Evolutionary conservation across 208 protist species (phyloP).

Genomic region (Acanthamoeba lenticulata): DNA sequence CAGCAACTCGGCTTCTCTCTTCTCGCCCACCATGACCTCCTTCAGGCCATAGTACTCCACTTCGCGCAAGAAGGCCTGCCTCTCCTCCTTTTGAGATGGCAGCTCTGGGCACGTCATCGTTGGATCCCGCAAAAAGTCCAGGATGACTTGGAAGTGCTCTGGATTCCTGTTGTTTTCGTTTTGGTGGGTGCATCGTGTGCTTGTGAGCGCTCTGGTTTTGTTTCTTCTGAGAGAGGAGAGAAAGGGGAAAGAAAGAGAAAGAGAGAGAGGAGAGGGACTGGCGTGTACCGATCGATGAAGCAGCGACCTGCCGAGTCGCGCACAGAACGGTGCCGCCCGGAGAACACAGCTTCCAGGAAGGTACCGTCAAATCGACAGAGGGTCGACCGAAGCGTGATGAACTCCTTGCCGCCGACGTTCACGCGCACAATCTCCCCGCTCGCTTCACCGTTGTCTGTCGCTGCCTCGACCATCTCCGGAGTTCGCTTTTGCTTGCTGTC

Average conservation of each 20-base stretch:
- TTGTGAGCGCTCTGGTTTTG: no score
- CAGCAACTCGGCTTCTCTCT: slow-evolving; percentile 52
- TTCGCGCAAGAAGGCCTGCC: slow-evolving; percentile 41
- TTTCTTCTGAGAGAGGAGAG: neutral
- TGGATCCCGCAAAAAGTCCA: slow-evolving; percentile 66
- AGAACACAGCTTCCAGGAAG: slow-evolving; percentile 61
- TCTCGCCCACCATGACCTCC: slow-evolving; percentile 64
- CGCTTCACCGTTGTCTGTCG: neutral
- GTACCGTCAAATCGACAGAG: slow-evolving; percentile 61
- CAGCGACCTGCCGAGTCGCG: slow-evolving; percentile 6
- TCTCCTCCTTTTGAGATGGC: neutral
- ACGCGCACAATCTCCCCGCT: slow-evolving; percentile 41
- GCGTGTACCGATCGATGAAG: slow-evolving; percentile 58
- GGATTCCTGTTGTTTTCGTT: no score
- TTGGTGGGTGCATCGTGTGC: no score
- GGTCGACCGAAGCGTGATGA: slow-evolving; percentile 66
- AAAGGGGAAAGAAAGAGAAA: neutral
- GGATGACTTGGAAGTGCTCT: slow-evolving; percentile 60
- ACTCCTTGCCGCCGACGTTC: slow-evolving; percentile 61
- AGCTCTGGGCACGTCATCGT: slow-evolving; percentile 57
- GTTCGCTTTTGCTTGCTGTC: slow-evolving; percentile 13
- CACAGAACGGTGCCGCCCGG: slow-evolving; percentile 36
- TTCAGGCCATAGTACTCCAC: slow-evolving; percentile 70
- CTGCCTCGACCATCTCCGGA: neutral
- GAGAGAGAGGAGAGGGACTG: neutral